Evolutionary conservation across 345 rosid species (phyloP).

Genomic region (Cardamine occulta): DNA sequence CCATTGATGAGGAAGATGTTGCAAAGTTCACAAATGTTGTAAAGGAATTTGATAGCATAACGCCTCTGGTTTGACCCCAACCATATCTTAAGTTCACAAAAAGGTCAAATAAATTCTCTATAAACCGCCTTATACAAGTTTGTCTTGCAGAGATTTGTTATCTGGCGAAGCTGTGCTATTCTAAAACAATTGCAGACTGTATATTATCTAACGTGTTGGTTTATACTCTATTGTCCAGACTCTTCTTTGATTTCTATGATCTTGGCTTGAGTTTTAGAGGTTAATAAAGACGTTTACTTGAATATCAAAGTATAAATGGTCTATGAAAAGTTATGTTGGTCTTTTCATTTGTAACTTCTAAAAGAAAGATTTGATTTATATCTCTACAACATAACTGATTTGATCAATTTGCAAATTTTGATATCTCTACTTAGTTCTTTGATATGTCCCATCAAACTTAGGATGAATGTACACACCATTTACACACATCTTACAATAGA

Average conservation of each 20-base stretch:
- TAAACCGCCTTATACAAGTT: too few relatives aligned
- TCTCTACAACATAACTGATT: background rate
- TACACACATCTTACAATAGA: background rate
- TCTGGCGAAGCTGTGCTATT: background rate
- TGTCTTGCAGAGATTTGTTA: slow-evolving; percentile 24
- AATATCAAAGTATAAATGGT: background rate
- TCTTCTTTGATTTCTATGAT: background rate
- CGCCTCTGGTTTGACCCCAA: slow-evolving; percentile 60
- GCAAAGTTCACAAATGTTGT: slow-evolving; percentile 77
- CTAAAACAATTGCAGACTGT: background rate
- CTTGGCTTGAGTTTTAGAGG: background rate
- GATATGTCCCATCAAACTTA: background rate
- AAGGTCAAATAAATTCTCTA: too few relatives aligned
- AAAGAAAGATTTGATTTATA: background rate
- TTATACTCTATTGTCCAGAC: background rate
- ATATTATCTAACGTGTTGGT: background rate
- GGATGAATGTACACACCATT: slow-evolving; percentile 15
- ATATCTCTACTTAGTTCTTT: background rate
- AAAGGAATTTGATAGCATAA: slow-evolving; percentile 90
- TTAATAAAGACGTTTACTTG: too few relatives aligned
- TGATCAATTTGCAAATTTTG: background rate
- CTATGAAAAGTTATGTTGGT: background rate
- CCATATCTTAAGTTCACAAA: too few relatives aligned
- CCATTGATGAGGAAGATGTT: slow-evolving; percentile 83
- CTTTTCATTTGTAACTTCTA: background rate